Evolutionary conservation across 306 rosid species (phyloP).

Genomic region (Corylus americana): DNA sequence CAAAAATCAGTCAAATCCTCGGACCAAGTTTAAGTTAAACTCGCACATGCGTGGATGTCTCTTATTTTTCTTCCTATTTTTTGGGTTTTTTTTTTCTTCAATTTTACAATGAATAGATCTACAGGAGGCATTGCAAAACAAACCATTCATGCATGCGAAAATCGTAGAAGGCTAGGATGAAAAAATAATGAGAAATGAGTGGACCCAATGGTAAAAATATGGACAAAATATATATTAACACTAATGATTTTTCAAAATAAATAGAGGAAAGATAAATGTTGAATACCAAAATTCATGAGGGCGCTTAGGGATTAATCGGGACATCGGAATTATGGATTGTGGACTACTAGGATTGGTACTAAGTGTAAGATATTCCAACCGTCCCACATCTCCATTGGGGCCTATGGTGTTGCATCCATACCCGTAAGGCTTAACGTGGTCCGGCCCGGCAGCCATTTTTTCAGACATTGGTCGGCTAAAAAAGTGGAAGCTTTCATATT

Average conservation of each 20-base stretch:
- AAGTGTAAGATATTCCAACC: slow-evolving; percentile 63
- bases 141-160: slow-evolving; percentile 11
- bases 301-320: slow-evolving; percentile 41
- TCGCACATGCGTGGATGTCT: not conserved
- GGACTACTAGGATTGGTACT: slow-evolving; percentile 21
- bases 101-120: no score
- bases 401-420: slow-evolving; percentile 79
- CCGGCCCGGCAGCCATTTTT: slow-evolving; percentile 48
- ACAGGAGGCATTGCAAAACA: not conserved
- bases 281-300: slow-evolving; percentile 55
- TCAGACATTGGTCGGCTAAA: slow-evolving; percentile 39
- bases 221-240: no score
- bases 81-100: no score
- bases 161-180: not conserved
- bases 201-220: no score
- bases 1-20: not conserved
- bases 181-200: not conserved
- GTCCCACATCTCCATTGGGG: slow-evolving; percentile 63
- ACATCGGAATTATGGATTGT: slow-evolving; percentile 38
- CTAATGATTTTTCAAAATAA: not conserved
- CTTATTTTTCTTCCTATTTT: no score
- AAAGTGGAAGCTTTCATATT: slow-evolving; percentile 51
- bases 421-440: slow-evolving; percentile 35
- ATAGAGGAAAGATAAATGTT: not conserved
- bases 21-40: not conserved